Percentiles rank a stretch among this genome's conserved stretches.
Conservation (phyloP, 176 grass and related monocot genomes). For the Saccharum officinarum region DNA sequence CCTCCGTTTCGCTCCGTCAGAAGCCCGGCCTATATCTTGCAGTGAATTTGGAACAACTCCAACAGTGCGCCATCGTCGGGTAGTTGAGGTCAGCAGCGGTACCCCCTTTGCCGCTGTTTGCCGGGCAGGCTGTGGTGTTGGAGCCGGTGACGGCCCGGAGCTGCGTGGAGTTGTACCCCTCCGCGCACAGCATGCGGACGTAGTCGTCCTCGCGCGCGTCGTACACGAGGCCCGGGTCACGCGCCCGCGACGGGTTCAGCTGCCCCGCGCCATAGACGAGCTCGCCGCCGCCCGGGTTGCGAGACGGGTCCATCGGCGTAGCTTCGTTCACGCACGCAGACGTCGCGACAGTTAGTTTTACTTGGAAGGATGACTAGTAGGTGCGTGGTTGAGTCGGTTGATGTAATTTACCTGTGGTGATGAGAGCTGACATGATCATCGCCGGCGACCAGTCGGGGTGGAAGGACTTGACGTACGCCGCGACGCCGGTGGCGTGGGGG, state of each 20-base stretch:
- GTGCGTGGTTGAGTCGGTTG: neutral
- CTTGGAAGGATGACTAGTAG: neutral
- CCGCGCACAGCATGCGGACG: conserved; percentile 43
- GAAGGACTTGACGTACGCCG: conserved; percentile 55
- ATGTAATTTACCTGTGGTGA: conserved; percentile 42
- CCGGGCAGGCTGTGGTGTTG: neutral
- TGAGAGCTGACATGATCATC: conserved; percentile 55
- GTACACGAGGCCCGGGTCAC: conserved; percentile 40
- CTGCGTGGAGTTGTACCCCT: conserved; percentile 44
- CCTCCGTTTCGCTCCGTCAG: too few relatives aligned
- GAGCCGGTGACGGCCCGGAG: conserved; percentile 27
- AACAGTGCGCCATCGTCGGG: conserved; percentile 50
- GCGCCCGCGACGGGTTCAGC: conserved; percentile 24
- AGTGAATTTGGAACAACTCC: too few relatives aligned
- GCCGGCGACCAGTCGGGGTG: conserved; percentile 60
- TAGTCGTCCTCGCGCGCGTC: conserved; percentile 34
- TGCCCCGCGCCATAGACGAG: conserved; percentile 48
- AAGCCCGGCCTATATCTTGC: too few relatives aligned
- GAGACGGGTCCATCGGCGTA: conserved; percentile 40
- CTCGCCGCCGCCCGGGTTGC: conserved; percentile 36
- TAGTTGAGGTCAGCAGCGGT: conserved; percentile 40
- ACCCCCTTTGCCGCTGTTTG: too few relatives aligned
- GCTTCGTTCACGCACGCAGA: conserved; percentile 20
- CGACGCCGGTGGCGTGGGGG: conserved; percentile 35
- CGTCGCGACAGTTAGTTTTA: neutral